Percentiles rank a stretch among this genome's conserved stretches.
These are phyloP conservation scores for Phytopythium boreale DNA, from an alignment of 352 stramenopile genomes.

Conservation along the genomic window DNA sequence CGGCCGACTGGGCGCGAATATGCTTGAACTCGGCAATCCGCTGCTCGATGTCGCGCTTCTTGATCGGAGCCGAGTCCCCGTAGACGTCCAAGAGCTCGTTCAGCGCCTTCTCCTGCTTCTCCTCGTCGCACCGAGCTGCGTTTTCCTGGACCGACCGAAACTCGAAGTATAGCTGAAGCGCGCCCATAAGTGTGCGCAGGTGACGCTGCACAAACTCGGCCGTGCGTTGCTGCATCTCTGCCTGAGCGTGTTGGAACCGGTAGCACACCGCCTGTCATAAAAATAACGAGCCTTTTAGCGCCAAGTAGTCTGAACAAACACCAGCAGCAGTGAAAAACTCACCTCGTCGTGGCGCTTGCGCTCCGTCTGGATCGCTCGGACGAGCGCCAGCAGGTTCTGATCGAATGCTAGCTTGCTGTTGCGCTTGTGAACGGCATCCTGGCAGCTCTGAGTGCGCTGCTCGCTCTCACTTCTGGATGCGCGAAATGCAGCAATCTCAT, in stretches of 20 bases:
- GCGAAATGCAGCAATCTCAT: conserved; percentile 29
- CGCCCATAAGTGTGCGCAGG: conserved; percentile 41
- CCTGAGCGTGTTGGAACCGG: conserved; percentile 9
- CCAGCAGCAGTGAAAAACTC: neutral
- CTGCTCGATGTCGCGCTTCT: conserved; percentile 58
- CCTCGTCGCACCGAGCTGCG: conserved; percentile 40
- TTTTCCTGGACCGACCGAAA: conserved; percentile 58
- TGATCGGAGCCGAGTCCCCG: conserved; percentile 56
- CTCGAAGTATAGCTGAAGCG: conserved; percentile 47
- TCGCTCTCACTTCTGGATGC: conserved; percentile 24
- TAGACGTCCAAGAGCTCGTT: conserved; percentile 56
- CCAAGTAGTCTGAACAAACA: neutral
- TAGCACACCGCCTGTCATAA: conserved; percentile 20
- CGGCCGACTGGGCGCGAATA: conserved; percentile 46
- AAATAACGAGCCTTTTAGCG: neutral
- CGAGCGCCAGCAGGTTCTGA: conserved; percentile 28
- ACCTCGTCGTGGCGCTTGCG: conserved; percentile 18
- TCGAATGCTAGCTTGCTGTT: conserved; percentile 29
- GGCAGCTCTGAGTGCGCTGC: conserved; percentile 13
- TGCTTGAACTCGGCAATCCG: conserved; percentile 63
- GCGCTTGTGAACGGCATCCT: conserved; percentile 13
- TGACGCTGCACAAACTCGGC: conserved; percentile 2
- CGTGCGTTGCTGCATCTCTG: conserved; percentile 17
- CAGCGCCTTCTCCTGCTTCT: conserved; percentile 43
- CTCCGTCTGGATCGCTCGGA: conserved; percentile 20